Evolutionary conservation across 306 rosid genomes (phyloP).

Genomic region (Dalbergia cochinchinensis): DNA sequence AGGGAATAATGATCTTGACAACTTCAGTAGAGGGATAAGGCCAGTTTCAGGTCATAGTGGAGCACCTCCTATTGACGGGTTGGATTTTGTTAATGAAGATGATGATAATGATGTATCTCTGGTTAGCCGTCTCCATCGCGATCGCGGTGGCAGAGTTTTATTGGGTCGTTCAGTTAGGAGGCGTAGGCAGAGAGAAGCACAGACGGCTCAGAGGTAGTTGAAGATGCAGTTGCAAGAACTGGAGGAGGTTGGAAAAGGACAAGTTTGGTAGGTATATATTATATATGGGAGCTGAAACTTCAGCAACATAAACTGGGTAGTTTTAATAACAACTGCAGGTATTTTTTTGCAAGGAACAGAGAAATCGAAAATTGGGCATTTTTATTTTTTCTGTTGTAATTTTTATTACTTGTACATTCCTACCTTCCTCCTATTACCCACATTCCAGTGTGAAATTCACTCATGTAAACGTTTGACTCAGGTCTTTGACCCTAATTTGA

Average conservation of each 20-base stretch:
- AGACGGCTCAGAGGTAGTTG: slow-evolving; percentile 45
- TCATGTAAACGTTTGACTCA: slow-evolving; percentile 53
- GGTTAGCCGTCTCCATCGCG: slow-evolving; percentile 78
- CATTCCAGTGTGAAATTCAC: slow-evolving; percentile 51
- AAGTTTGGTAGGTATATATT: slow-evolving; percentile 57
- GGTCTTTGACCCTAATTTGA: slow-evolving; percentile 28
- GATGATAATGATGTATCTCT: slow-evolving; percentile 70
- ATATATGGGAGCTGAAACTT: slow-evolving; percentile 46
- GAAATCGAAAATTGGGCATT: slow-evolving; percentile 56
- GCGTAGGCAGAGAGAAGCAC: slow-evolving; percentile 72
- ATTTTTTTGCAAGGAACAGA: slow-evolving; percentile 47
- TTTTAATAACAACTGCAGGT: slow-evolving; percentile 56
- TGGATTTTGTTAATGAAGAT: slow-evolving; percentile 66
- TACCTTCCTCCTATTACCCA: slow-evolving; percentile 59
- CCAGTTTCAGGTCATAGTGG: slow-evolving; percentile 53
- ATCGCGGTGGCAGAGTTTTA: slow-evolving; percentile 70
- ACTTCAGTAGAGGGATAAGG: slow-evolving; percentile 61
- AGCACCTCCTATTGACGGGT: slow-evolving; percentile 43
- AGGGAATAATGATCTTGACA: slow-evolving; percentile 55
- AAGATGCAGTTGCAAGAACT: slow-evolving; percentile 16
- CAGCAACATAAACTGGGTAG: slow-evolving; percentile 54
- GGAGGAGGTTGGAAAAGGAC: slow-evolving; percentile 67
- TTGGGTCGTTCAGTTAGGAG: slow-evolving; percentile 87
- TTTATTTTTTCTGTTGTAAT: slow-evolving; percentile 47
- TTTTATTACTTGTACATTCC: slow-evolving; percentile 60